phyloP scores from a whole-genome alignment of 768 basidiomycete species.

The Phylloporus arenicola region DNA sequence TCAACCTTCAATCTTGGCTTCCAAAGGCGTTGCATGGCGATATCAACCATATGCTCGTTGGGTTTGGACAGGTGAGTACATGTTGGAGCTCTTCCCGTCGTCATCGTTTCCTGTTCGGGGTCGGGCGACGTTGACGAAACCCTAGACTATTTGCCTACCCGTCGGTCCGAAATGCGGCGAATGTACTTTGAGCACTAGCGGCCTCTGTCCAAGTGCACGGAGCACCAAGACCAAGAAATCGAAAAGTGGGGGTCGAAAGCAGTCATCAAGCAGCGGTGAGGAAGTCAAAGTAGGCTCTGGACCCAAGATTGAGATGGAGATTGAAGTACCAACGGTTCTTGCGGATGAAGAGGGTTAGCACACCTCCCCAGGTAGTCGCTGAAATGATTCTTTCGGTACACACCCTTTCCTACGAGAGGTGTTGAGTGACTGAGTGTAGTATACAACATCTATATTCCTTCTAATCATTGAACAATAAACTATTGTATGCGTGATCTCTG shows the following conservation, averaged over 20 bases:
- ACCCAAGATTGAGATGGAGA: slow-evolving; percentile 36
- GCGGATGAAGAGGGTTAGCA: background rate
- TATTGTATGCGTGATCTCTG: background rate
- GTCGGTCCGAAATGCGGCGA: slow-evolving; percentile 58
- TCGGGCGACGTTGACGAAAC: background rate
- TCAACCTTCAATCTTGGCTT: slow-evolving; percentile 60
- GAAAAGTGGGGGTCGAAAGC: slow-evolving; percentile 10
- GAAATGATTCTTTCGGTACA: background rate
- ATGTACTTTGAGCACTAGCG: slow-evolving; percentile 51
- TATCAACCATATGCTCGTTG: slow-evolving; percentile 77
- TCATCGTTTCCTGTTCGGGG: background rate
- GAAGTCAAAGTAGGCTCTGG: slow-evolving; percentile 11
- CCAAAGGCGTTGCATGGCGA: slow-evolving; percentile 66
- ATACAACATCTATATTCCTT: background rate
- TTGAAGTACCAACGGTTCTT: slow-evolving; percentile 21
- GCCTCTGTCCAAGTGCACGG: slow-evolving; percentile 65
- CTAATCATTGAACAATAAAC: background rate
- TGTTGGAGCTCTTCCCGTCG: background rate
- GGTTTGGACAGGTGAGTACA: slow-evolving; percentile 70
- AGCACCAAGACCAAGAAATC: slow-evolving; percentile 17
- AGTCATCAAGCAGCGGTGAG: background rate
- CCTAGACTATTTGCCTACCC: slow-evolving; percentile 62
- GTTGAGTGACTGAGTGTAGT: background rate
- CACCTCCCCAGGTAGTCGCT: too few relatives aligned
- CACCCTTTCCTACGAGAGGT: background rate